A percentile compares a stretch with the other conserved stretches of the same genome.
These are phyloP conservation scores for Cichorium intybus DNA, from an alignment of 140 eudicot species.

Conservation along the genomic window DNA sequence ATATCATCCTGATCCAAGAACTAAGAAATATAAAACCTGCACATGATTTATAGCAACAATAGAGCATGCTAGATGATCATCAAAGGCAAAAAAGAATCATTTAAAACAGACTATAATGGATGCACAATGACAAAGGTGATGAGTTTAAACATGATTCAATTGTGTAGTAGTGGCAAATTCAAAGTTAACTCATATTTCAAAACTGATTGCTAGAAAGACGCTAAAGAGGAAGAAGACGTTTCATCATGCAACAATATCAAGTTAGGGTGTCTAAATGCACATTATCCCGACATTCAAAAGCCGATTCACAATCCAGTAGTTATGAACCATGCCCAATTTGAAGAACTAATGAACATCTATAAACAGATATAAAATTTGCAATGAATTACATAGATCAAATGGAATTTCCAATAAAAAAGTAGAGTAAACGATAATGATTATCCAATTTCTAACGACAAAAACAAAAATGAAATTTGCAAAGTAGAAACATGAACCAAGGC, in stretches of 20 bases:
- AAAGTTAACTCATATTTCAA: neutral
- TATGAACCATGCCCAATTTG: constrained; percentile 6
- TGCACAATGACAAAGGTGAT: neutral
- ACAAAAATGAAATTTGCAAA: neutral
- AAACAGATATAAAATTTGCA: neutral
- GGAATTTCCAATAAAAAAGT: neutral
- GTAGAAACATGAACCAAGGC: constrained; percentile 55
- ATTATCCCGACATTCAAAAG: neutral
- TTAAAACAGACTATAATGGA: neutral
- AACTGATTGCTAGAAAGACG: neutral
- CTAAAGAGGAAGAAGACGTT: neutral
- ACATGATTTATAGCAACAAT: neutral
- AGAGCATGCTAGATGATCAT: neutral
- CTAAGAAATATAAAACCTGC: constrained; percentile 5
- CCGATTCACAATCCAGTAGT: constrained; percentile 9
- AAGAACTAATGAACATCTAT: constrained; percentile 3
- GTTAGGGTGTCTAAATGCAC: neutral
- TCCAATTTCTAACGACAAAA: neutral
- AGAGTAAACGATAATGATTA: neutral
- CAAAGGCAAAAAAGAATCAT: neutral
- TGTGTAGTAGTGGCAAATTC: neutral
- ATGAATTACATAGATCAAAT: neutral
- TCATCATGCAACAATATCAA: neutral
- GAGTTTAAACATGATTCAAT: neutral
- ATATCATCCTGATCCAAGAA: constrained; percentile 3